Base-by-base conservation (phyloP, 2,329 filamentous ascomycete species). In the Paracorniculantispora psalliotae region DNA sequence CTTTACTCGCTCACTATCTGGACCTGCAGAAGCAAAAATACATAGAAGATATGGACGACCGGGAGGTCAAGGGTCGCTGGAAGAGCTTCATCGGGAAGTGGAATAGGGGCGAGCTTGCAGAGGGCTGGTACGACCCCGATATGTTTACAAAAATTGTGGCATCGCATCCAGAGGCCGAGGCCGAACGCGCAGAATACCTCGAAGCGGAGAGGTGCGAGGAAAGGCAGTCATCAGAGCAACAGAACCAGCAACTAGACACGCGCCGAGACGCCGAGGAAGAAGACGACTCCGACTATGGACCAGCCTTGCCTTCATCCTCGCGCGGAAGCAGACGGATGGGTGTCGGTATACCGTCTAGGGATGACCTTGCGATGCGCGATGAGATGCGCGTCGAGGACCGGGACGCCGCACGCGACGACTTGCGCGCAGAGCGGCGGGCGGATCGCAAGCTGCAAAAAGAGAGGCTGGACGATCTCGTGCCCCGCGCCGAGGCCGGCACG, bases 21-120 rank as follows among this genome's bases (percentile, higher is more conserved):
- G 89, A 92, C 66, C 83, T 96, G 35, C 93, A 97, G 73, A 97
- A 97, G 75, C 80, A 85, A 41, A 81, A 89, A 43, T 76, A 87
- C 56, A 76, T 96, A 1, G 79, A 86, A 19, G 81, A 83, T 10
- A 78, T 97, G 64, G 82, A 85, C 59, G 87, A 91, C 63, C 81
- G 83, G n/a, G 92, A 97, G 70, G 74, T 86, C 1, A 88, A 81
- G 63, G 92, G 92, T 1, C 79, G 93, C 58, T 99, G 93, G 92
- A 96, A 96, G 80, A 93, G 91, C 70, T 99, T 97, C 67, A 72
- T 93, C 13, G 80, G 83, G 4, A 93, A 92, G 79, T 99, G 94
- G 93, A 99, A 99, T 76, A 84, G 85, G 67, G 88, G 87, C 69
- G 90, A 93, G 75, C 79, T 97, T 63, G 88, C 90, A 4, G 88